Base-by-base conservation (phyloP, 2,329 filamentous ascomycete species). In the Volutella citrinella region DNA sequence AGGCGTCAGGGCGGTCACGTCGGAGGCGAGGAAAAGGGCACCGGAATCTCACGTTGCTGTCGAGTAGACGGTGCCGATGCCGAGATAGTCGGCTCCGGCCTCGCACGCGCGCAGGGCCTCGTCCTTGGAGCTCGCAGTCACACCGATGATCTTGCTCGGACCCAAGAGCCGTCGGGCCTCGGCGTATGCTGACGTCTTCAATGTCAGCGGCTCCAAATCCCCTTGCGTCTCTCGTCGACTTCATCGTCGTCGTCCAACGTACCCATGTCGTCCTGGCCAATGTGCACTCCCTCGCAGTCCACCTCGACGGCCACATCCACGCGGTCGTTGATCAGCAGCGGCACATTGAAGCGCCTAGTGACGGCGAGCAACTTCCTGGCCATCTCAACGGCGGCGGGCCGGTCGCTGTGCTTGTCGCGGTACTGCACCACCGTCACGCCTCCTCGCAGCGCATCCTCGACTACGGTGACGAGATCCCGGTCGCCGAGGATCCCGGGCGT, bases 231-330 rank as follows among this genome's bases (percentile, higher is more conserved):
- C 10, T 23, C 7, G 27, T 11, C 19, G 20, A 10, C 10, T 24
- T 7, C 8, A 15, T 16, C 12, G 22, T n/a, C 14, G 6, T 12
- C n/a, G n/a, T 11, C 16, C 3, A 19, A 61, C 72, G 47, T 61
- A 86, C 83, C 72, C 70, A 95, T 82, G 60, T 97, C 91, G 73
- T 96, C 90, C 66, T 97, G 91, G 7, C 93, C 93, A 30, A 97
- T 77, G 60, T 97, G 93, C 8, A 95, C 88, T 27, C 93, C 93
- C 65, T 96, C 91, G 37, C 87, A 93, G 10, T 81, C 86, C 26
- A 90, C 76, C 11, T 88, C 89, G 13, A 88, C 72, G 8, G 89
- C 90, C 17, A 97, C 87, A 57, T 95, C 90, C 6, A 96, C 77
- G 10, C 90, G 80, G 59, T 97, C 93, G 57, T 97, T 97, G 68